Evolutionary conservation across 106 monocot genomes (phyloP).

Genomic region (Allium sativum): DNA sequence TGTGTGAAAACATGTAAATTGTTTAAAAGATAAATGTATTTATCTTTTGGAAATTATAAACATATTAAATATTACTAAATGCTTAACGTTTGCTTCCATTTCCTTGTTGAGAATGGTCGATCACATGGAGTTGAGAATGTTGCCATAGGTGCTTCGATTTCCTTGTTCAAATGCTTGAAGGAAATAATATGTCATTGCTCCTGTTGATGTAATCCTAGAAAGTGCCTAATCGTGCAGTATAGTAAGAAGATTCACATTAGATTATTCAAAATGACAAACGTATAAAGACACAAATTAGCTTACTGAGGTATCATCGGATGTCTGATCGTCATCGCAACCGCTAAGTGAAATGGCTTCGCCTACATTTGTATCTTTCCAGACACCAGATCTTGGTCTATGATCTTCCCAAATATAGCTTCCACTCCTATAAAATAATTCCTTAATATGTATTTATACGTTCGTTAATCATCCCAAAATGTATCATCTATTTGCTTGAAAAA

Average conservation of each 20-base stretch:
- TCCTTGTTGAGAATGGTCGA: conserved; percentile 46
- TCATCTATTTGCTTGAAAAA: neutral
- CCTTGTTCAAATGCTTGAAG: conserved; percentile 69
- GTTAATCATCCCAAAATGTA: no score
- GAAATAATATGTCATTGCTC: conserved; percentile 80
- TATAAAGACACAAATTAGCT: neutral
- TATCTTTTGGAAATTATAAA: no score
- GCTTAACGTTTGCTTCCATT: no score
- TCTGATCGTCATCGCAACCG: conserved; percentile 87
- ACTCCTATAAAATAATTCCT: conserved; percentile 19
- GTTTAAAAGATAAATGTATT: no score
- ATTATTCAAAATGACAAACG: no score
- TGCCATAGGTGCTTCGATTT: conserved; percentile 62
- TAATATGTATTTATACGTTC: neutral
- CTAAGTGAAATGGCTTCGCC: conserved; percentile 82
- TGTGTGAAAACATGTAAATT: no score
- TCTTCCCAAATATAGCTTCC: conserved; percentile 84
- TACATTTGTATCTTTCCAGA: conserved; percentile 79
- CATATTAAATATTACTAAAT: no score
- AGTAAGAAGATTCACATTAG: no score
- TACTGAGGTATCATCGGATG: conserved; percentile 89
- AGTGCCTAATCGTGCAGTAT: conserved; percentile 32
- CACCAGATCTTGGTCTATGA: conserved; percentile 73
- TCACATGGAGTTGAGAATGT: conserved; percentile 67
- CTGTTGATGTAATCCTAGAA: conserved; percentile 61